Evolutionary conservation across 768 basidiomycete species (phyloP).

Genomic region (Russula olivacea): DNA sequence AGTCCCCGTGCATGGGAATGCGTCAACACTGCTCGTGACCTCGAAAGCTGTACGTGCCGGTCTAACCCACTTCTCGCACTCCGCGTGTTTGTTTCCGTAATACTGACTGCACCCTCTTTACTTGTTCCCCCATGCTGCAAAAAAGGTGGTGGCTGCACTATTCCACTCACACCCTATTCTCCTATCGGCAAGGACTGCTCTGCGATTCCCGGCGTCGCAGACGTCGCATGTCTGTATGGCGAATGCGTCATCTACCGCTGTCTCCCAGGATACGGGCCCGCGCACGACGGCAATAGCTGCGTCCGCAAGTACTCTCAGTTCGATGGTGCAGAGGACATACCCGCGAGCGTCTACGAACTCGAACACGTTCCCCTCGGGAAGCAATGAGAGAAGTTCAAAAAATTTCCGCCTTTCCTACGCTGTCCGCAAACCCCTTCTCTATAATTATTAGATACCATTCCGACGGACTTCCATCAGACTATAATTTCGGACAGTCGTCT

Average conservation of each 20-base stretch:
- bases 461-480: background rate
- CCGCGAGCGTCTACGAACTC: constrained; percentile 25
- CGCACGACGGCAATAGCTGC: background rate
- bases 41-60: constrained; percentile 46
- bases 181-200: constrained; percentile 46
- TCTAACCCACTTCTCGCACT: too few species aligned
- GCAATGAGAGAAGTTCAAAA: background rate
- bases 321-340: background rate
- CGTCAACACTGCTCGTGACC: constrained; percentile 40
- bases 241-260: constrained; percentile 43
- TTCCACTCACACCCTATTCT: constrained; percentile 32
- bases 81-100: too few species aligned
- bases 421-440: background rate
- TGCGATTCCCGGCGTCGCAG: constrained; percentile 42
- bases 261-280: constrained; percentile 36
- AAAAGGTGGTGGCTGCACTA: constrained; percentile 45
- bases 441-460: background rate
- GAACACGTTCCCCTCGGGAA: constrained; percentile 26
- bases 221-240: constrained; percentile 44
- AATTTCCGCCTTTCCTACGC: too few species aligned
- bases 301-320: background rate
- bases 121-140: background rate
- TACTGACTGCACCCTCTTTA: too few species aligned
- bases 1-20: constrained; percentile 43
- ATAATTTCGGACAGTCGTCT: background rate